Evolutionary conservation across 2,329 filamentous ascomycete genomes (phyloP), one percentile per base, ranked within the genome.

Genomic region (Graphilbum fragrans): DNA sequence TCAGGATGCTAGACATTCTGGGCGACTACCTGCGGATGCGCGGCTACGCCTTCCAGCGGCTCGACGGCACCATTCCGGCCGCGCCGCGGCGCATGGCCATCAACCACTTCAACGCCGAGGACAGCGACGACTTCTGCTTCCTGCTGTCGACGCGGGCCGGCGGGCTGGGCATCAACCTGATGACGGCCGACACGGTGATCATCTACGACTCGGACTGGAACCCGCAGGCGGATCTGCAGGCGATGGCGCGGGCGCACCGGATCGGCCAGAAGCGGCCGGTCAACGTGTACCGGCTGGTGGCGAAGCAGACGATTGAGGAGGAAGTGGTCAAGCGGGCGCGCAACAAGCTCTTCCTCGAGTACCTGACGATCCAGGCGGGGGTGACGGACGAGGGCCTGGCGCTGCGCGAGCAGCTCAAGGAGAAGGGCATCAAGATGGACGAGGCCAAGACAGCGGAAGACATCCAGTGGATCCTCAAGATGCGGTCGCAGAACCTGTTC

Each of bases 121-220:
- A 80, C 11, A 98, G 92, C 57, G 82, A 86, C 4, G 93, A 98
- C 55, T 98, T 98, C 55, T 94, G 86, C 55, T 98, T 98, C 60
- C 67, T 98, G 35, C 72, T 98, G 1, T 98, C 92, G 2, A 98
- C 92, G 2, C 79, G 92, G 55, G 92, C 92, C 41, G 92, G 92
- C 67, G 92, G 92, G 59, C 71, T 98, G n/a, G 92, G 92, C 47
- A 98, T 98, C 67, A 98, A 98, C 54, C 64, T 98, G 41, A 98
- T 96, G 86, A 96, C 92, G 20, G 92, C 92, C 8, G 93, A 98
- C 55, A 98, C 92, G 1, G 92, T 98, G 49, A 81, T 98, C 52
- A 82, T 98, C 35, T 98, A 96, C 53, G 93, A 98, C 59, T 96
- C 92, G 0, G 88, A 95, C 55, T 98, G 93, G 92, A 98, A 98